Evolutionary conservation across 257 asterid genomes (phyloP), one percentile per base, ranked within the genome.

Genomic region (Paulownia fortunei): DNA sequence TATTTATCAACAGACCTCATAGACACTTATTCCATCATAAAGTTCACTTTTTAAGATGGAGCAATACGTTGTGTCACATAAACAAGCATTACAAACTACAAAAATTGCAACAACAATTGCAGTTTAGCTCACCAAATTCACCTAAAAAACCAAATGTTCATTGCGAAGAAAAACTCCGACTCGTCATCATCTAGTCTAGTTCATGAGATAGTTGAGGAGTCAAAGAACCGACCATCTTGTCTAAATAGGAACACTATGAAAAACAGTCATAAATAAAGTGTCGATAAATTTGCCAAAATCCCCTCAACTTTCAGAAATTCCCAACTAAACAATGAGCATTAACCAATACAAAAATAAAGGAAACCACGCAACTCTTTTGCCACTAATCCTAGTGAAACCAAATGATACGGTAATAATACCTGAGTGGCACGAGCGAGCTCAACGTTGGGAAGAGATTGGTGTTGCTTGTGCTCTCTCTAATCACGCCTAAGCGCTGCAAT

Each of bases 391-490:
- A 64, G 16, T 56, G 52, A 73, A 34, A 30, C 19, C 37, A n/a
- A 63, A 39, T 26, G 19, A 39, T 2, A 34, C 4, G 8, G 10
- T 1, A 4, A 30, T 44, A 24, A 41, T 13, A 91, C 97, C 94
- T 85, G 91, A 27, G 91, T 75, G 39, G 97, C 92, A 60, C 83
- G 84, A 69, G 83, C 87, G 37, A 89, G 84, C 65, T 91, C 94
- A 62, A 88, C 97, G 27, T 39, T 79, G 59, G 84, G 72, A 59
- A 64, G 51, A 51, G 79, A 47, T 27, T 82, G 88, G 8, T 80
- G 79, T 30, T 39, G 81, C 80, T 81, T 86, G 5, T 77, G 86
- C 47, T 73, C 84, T 85, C 80, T 85, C 23, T 65, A 80, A 30
- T 89, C 94, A 69, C 84, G 87, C 63, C 82, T 84, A 8, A 74